These are phyloP conservation scores for Zygosaccharomyces sapae DNA, from an alignment of 1,139 yeast genomes.

Conservation along the genomic window DNA sequence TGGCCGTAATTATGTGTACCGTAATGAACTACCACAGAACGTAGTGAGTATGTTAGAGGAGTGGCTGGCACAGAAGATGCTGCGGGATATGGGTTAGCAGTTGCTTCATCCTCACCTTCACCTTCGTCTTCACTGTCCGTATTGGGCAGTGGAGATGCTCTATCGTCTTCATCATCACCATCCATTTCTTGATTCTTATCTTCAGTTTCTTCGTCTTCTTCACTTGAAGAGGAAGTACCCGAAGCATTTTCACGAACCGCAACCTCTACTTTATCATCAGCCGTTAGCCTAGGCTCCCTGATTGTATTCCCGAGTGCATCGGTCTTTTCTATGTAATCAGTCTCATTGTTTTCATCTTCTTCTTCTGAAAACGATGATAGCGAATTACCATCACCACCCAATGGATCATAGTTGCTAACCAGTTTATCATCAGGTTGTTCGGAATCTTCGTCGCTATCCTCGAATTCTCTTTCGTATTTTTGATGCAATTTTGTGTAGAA, in stretches of 20 bases:
- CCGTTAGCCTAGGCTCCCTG: slow-evolving; percentile 12
- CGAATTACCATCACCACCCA: slow-evolving; percentile 25
- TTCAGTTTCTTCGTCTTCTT: slow-evolving; percentile 18
- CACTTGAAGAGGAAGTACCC: slow-evolving; percentile 11
- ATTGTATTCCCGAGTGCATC: slow-evolving; percentile 34
- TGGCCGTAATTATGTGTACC: slow-evolving; percentile 97
- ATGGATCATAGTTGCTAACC: slow-evolving; percentile 30
- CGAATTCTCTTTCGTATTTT: slow-evolving; percentile 34
- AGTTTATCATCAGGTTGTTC: slow-evolving; percentile 18
- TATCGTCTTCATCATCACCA: slow-evolving; percentile 15
- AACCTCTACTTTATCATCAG: slow-evolving; percentile 13
- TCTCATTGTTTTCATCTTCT: slow-evolving; percentile 22
- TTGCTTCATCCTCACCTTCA: slow-evolving; percentile 15
- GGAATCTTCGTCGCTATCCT: slow-evolving; percentile 33
- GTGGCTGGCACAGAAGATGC: slow-evolving; percentile 37
- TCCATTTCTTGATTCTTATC: not conserved
- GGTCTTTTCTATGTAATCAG: slow-evolving; percentile 26
- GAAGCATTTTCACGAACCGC: slow-evolving; percentile 14
- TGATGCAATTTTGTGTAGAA: slow-evolving; percentile 32
- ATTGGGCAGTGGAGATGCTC: slow-evolving; percentile 9
- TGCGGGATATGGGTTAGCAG: slow-evolving; percentile 2
- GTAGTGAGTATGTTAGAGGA: slow-evolving; percentile 57
- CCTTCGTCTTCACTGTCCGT: slow-evolving; percentile 19
- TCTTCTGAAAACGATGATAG: slow-evolving; percentile 17
- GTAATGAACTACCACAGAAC: slow-evolving; percentile 84